Conservation (phyloP, 176 grass and related monocot species). For the Oryza glaberrima region DNA sequence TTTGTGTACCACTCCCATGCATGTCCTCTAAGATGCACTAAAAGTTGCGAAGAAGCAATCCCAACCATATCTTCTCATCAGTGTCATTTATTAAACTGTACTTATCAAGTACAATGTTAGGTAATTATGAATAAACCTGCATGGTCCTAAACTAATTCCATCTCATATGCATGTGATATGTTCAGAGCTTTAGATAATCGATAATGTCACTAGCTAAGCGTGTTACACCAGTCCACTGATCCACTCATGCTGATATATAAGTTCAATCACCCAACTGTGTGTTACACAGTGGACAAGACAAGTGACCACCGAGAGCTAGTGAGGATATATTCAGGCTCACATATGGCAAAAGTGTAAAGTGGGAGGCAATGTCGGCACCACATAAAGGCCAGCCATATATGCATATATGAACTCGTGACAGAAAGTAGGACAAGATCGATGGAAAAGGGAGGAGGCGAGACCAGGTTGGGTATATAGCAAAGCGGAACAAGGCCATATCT, state of each 20-base stretch:
- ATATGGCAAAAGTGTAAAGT: neutral
- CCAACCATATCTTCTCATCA: neutral
- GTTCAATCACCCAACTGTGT: neutral
- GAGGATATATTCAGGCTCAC: neutral
- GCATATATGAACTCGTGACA: neutral
- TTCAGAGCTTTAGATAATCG: neutral
- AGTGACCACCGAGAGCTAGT: neutral
- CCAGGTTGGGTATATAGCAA: neutral
- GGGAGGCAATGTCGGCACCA: neutral
- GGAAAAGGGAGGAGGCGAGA: neutral
- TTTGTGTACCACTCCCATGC: neutral
- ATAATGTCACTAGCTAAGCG: neutral
- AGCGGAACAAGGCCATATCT: constrained; percentile 12
- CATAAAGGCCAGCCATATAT: neutral
- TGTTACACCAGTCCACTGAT: neutral
- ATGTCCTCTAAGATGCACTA: neutral
- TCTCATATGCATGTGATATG: neutral
- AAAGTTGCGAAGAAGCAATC: neutral
- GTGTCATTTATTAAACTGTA: neutral
- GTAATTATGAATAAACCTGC: no score
- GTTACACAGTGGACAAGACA: neutral
- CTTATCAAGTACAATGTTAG: no score
- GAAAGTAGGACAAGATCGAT: neutral
- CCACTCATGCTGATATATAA: neutral
- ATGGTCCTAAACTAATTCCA: neutral